Conservation (phyloP, 1,284 basidiomycete species). For the Rhizoctonia solani region DNA sequence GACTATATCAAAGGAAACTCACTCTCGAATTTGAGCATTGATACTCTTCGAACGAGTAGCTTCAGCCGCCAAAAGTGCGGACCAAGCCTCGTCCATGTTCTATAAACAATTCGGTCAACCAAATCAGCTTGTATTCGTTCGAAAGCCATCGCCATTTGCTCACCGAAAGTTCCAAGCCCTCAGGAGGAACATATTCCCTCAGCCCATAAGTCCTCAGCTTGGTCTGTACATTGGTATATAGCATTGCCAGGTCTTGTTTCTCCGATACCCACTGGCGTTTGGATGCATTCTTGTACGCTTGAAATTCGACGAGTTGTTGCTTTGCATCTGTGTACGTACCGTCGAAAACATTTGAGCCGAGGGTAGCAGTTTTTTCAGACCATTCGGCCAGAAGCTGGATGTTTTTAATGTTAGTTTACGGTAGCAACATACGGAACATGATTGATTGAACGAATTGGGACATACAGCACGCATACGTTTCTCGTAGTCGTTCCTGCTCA, state of each 20-base stretch:
- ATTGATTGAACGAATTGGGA: constrained; percentile 31
- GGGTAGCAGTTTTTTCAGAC: constrained; percentile 10
- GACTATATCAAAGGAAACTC: constrained; percentile 45
- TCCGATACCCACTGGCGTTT: constrained; percentile 91
- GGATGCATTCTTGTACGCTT: constrained; percentile 80
- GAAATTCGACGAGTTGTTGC: constrained; percentile 72
- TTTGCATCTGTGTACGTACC: constrained; percentile 80
- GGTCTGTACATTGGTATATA: constrained; percentile 93
- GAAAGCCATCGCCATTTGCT: constrained; percentile 40
- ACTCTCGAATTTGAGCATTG: constrained; percentile 91
- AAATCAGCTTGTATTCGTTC: neutral
- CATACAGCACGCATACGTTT: constrained; percentile 74
- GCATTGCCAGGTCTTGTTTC: constrained; percentile 83
- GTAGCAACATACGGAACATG: neutral
- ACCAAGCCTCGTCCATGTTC: constrained; percentile 85
- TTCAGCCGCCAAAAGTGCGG: constrained; percentile 71
- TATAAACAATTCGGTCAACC: constrained; percentile 39
- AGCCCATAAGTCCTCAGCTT: constrained; percentile 91
- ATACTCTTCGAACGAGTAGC: constrained; percentile 79
- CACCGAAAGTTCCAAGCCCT: constrained; percentile 66
- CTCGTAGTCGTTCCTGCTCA: constrained; percentile 91
- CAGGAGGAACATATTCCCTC: constrained; percentile 78
- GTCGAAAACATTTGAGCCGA: constrained; percentile 17
- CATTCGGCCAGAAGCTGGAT: constrained; percentile 41
- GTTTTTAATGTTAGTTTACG: neutral